Percentiles rank a stretch among this genome's conserved stretches.
phyloP scores from a whole-genome alignment of 495 filamentous ascomycete species.

The Margaritispora aquatica region DNA sequence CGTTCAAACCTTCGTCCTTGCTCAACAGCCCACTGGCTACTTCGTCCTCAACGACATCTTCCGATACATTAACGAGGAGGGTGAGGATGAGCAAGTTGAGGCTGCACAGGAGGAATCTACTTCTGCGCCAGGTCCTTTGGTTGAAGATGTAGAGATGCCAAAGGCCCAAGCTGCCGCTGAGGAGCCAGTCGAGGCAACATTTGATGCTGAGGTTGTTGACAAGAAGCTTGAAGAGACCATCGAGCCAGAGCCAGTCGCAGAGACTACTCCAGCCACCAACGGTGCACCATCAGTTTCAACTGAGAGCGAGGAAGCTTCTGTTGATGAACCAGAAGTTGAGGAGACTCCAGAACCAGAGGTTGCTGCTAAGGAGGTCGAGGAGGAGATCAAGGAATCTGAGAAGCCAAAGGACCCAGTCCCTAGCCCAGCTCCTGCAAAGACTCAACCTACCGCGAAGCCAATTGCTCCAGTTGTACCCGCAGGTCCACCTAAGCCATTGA shows the following conservation, averaged over 20 bases:
- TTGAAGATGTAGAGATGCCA: conserved; percentile 37
- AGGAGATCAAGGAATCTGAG: conserved; percentile 29
- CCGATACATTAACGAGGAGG: conserved; percentile 80
- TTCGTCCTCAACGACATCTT: conserved; percentile 98
- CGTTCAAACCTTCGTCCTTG: conserved; percentile 96
- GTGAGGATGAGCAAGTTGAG: conserved; percentile 48
- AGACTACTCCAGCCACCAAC: conserved; percentile 26
- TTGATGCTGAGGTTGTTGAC: conserved; percentile 39
- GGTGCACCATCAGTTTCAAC: conserved; percentile 25
- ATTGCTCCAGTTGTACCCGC: conserved; percentile 30
- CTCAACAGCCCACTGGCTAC: conserved; percentile 93
- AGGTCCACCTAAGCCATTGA: conserved; percentile 57
- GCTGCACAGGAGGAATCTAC: conserved; percentile 39
- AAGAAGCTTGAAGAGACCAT: conserved; percentile 43
- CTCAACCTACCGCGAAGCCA: conserved; percentile 37
- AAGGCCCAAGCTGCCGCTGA: conserved; percentile 35
- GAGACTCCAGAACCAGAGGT: conserved; percentile 16
- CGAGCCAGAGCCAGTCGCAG: conserved; percentile 24
- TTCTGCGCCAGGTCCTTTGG: conserved; percentile 37
- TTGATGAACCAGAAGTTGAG: conserved; percentile 24
- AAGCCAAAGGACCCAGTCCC: conserved; percentile 47
- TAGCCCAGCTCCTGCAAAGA: conserved; percentile 34
- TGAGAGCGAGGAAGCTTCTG: conserved; percentile 25
- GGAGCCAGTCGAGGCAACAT: conserved; percentile 24
- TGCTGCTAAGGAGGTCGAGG: conserved; percentile 32